Base-by-base conservation (phyloP, 768 basidiomycete genomes). In the Kondoa subrosea region DNA sequence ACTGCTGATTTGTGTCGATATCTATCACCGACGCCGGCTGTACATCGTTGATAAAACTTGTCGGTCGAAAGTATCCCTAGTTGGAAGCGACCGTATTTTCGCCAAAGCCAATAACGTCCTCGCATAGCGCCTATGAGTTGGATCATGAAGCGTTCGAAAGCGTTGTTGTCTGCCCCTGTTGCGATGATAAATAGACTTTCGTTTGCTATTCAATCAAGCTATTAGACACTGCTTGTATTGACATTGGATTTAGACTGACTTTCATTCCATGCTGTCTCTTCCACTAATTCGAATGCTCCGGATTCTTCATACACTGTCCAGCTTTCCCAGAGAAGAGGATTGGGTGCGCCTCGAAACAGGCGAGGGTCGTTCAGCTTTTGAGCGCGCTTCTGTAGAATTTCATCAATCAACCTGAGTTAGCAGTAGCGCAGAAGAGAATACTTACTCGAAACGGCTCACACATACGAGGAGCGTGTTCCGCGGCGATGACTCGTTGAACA, bases 401-500 rank as follows among this genome's bases (percentile, higher is more conserved):
- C n/a, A n/a, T n/a, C n/a, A n/a, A n/a, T n/a, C n/a, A n/a, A n/a
- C n/a, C n/a, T n/a, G n/a, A 50, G 8, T 50, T 21, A 50, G 33
- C 8, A 26, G 25, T 21, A 26, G 25, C 34, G 15, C 15, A 66
- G 25, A 66, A 8, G 33, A 66, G 34, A 15, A 14, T 4, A 60
- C 58, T 26, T 60, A 4, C 14, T 8, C n/a, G n/a, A 56, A 4
- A 4, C 25, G 25, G 58, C n/a, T 4, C 58, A 15, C 16, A 16
- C 17, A 26, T n/a, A 26, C 33, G 8, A 32, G 25, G 29, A 4
- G 3, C 57, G 14, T 29, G 40, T 27, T 66, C 66, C 8, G 59
- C 3, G 8, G 4, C 65, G 63, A 69, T 26, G 3, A 69, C 69
- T 25, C 40, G 27, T 16, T 66, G 29, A 3, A 69, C 69, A 56